phyloP scores from a whole-genome alignment of 2,329 filamentous ascomycete genomes.

The Conoideocrella luteorostrata region DNA sequence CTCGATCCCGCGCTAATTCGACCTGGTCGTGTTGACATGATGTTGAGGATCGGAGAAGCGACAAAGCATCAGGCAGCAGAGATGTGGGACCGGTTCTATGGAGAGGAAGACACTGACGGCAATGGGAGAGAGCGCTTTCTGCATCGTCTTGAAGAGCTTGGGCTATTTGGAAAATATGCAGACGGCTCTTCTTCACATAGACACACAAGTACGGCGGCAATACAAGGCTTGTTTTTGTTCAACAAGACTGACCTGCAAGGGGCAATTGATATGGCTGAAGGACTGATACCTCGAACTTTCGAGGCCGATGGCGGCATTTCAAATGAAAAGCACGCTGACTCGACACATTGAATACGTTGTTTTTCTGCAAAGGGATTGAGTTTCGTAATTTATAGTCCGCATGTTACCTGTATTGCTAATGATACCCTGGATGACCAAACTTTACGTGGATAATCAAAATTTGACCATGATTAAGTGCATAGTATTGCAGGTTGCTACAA shows the following conservation, averaged over 20 bases:
- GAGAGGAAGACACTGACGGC: conserved; percentile 64
- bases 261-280: conserved; percentile 73
- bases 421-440: too few relatives aligned
- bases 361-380: too few relatives aligned
- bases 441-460: too few relatives aligned
- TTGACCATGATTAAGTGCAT: too few relatives aligned
- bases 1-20: conserved; percentile 84
- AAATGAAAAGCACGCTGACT: not conserved
- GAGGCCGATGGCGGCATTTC: conserved; percentile 34
- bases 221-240: conserved; percentile 91
- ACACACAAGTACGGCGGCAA: conserved; percentile 76
- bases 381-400: too few relatives aligned
- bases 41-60: conserved; percentile 80
- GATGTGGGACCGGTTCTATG: conserved; percentile 95
- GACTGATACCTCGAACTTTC: conserved; percentile 52
- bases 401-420: too few relatives aligned
- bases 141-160: conserved; percentile 59
- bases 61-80: conserved; percentile 75
- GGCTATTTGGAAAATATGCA: conserved; percentile 56
- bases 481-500: too few relatives aligned
- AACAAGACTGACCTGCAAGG: conserved; percentile 89
- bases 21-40: conserved; percentile 91
- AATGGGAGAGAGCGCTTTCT: conserved; percentile 64
- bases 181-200: conserved; percentile 40
- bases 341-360: conserved; percentile 3